phyloP scores from a whole-genome alignment of 768 basidiomycete species.

The Boletus bicolor region DNA sequence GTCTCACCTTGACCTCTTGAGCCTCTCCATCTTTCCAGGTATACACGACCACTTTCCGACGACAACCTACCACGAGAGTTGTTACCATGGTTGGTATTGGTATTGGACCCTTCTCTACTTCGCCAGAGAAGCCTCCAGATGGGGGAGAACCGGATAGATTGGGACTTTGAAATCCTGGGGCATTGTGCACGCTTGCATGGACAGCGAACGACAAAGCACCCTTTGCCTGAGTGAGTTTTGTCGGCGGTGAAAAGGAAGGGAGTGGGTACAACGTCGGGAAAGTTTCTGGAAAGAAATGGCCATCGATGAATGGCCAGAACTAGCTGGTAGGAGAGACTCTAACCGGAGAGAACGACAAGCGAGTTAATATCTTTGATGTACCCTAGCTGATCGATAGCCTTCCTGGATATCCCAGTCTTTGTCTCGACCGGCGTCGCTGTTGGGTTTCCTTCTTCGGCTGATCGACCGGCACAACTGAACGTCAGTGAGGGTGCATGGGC shows the following conservation, averaged over 20 bases:
- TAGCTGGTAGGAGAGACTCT: constrained; percentile 16
- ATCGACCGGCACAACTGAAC: not conserved
- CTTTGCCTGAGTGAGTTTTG: constrained; percentile 72
- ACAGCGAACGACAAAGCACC: constrained; percentile 81
- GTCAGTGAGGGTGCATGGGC: constrained; percentile 28
- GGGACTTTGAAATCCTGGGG: constrained; percentile 26
- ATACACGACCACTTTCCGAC: constrained; percentile 80
- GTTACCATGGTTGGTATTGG: constrained; percentile 70
- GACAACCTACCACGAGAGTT: constrained; percentile 78
- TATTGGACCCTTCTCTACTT: constrained; percentile 26
- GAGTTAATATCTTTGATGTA: constrained; percentile 85
- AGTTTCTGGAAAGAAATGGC: constrained; percentile 48
- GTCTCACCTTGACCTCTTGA: constrained; percentile 62
- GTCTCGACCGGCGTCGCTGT: constrained; percentile 49
- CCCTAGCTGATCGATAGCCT: constrained; percentile 84
- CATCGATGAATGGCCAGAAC: not conserved
- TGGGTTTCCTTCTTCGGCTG: constrained; percentile 5
- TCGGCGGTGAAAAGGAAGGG: constrained; percentile 67
- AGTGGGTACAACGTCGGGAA: constrained; percentile 73
- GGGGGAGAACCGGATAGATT: constrained; percentile 10
- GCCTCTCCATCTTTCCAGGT: constrained; percentile 84
- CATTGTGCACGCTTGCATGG: constrained; percentile 56
- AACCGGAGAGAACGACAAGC: constrained; percentile 81
- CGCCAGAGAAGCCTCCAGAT: constrained; percentile 8
- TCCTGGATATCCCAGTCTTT: constrained; percentile 61